Evolutionary conservation across 495 filamentous ascomycete species (phyloP).

Genomic region (Daldinia bambusicola): DNA sequence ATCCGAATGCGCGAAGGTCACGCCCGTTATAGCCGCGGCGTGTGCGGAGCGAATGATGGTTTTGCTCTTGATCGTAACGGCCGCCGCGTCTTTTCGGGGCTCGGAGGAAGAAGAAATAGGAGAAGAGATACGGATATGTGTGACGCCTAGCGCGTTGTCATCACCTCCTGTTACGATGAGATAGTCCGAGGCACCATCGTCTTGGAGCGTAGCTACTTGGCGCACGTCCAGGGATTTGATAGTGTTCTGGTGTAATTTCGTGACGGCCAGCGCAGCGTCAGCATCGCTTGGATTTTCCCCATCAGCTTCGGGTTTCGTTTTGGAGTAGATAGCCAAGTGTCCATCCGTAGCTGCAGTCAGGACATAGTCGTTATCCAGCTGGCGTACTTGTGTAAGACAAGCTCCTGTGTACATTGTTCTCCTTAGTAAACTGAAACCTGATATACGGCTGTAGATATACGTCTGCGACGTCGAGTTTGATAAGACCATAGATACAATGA

Average conservation of each 20-base stretch:
- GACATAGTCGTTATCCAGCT: constrained; percentile 63
- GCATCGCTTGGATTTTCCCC: neutral
- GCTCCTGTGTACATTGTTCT: constrained; percentile 75
- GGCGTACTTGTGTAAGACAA: constrained; percentile 76
- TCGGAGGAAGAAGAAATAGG: neutral
- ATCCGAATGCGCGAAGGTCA: constrained; percentile 58
- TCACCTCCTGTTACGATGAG: constrained; percentile 82
- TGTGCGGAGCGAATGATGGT: constrained; percentile 77
- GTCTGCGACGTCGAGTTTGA: constrained; percentile 81
- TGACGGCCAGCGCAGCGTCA: constrained; percentile 27
- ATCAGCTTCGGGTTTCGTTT: constrained; percentile 8
- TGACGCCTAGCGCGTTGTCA: constrained; percentile 78
- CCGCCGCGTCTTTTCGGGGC: neutral
- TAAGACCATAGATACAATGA: constrained; percentile 73
- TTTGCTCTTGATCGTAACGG: constrained; percentile 49
- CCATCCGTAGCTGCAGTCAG: constrained; percentile 61
- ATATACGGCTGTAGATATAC: constrained; percentile 66
- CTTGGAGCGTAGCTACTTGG: constrained; percentile 35
- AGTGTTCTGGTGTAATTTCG: constrained; percentile 76
- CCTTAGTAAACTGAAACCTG: constrained; percentile 65
- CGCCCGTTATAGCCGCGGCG: constrained; percentile 78
- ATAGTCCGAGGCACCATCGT: constrained; percentile 35
- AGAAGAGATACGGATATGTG: constrained; percentile 50
- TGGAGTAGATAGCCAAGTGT: constrained; percentile 53
- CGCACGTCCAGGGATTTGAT: constrained; percentile 68